phyloP scores from a whole-genome alignment of 1,284 basidiomycete genomes.

The Schizophyllum commune region DNA sequence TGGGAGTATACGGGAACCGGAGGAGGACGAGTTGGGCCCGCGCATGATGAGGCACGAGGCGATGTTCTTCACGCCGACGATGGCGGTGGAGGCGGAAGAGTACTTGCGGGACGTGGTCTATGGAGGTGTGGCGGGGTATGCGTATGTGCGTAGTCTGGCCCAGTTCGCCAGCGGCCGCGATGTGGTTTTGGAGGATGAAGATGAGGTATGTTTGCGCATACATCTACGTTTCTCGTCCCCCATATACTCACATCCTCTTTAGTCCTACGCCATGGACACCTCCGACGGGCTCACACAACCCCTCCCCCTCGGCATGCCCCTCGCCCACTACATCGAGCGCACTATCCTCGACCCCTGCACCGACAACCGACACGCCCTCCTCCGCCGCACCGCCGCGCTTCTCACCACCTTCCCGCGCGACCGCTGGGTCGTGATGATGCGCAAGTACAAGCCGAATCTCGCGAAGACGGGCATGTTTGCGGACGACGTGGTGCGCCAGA shows the following conservation, averaged over 20 bases:
- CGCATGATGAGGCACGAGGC: conserved; percentile 11
- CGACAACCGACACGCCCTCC: conserved; percentile 39
- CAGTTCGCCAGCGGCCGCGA: conserved; percentile 40
- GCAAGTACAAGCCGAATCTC: neutral
- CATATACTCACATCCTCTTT: too few species aligned
- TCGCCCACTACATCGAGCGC: conserved; percentile 50
- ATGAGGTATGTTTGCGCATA: conserved; percentile 3
- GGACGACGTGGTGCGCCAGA: conserved; percentile 26
- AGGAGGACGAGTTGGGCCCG: conserved; percentile 4
- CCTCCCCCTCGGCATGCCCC: conserved; percentile 32
- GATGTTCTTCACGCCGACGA: conserved; percentile 40
- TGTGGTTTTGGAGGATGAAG: conserved; percentile 1
- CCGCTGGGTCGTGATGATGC: neutral
- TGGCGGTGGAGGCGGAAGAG: conserved; percentile 46
- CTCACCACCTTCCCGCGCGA: neutral
- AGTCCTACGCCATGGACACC: neutral
- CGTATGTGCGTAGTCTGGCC: conserved; percentile 66
- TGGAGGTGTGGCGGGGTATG: conserved; percentile 64
- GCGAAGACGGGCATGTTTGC: neutral
- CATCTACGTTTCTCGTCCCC: neutral
- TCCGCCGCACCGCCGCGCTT: conserved; percentile 23
- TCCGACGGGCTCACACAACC: neutral
- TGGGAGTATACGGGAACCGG: conserved; percentile 1
- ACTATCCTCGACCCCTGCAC: conserved; percentile 58
- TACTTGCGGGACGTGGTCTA: conserved; percentile 66